Base-by-base conservation (phyloP, 2,329 filamentous ascomycete species). In the Epichloe coenophiala region DNA sequence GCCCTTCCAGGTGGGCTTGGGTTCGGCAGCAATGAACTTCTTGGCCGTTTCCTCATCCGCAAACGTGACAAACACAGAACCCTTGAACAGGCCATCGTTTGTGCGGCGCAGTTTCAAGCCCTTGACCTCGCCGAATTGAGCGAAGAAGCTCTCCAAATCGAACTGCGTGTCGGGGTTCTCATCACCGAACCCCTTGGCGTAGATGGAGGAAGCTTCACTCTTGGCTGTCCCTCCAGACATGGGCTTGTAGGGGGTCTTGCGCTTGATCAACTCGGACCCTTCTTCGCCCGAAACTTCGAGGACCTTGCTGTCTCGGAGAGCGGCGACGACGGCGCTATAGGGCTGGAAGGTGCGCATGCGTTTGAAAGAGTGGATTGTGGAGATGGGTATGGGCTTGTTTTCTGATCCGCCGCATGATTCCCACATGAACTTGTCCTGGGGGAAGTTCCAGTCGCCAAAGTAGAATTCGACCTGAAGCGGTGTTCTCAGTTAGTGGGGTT, bases 281-380 rank as follows among this genome's bases (percentile, higher is more conserved):
- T 89, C 80, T 58, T 84, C 75, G 49, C 93, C 88, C 50, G 79
- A 76, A 50, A 97, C 68, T 6, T 86, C 79, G 47, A 98, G 75
- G 53, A 82, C 70, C 33, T 77, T 75, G 71, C 87, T 93, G 21
- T 86, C 79, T 67, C 84, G 86, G 48, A 97, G 78, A 36, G 93
- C 91, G 49, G 81, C 81, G 54, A 96, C 83, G 42, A 98, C 79
- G 51, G 86, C 84, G 51, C 79, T 81, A 72, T 89, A 90, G 41
- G 88, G 88, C 70, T 93, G 83, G 78, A 97, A 98, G 61, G 84
- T 86, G 58, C 82, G 84, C 94, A 98, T 98, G 66, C 94, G 89
- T 72, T 90, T 91, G 77, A 98, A 98, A 48, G 73, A 82, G 74
- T 83, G 81, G 57, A 98, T 81, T 54, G 83, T 78, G 61, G 83